Base-by-base conservation (phyloP, 805 yeast species). In the Metschnikowia orientalis region DNA sequence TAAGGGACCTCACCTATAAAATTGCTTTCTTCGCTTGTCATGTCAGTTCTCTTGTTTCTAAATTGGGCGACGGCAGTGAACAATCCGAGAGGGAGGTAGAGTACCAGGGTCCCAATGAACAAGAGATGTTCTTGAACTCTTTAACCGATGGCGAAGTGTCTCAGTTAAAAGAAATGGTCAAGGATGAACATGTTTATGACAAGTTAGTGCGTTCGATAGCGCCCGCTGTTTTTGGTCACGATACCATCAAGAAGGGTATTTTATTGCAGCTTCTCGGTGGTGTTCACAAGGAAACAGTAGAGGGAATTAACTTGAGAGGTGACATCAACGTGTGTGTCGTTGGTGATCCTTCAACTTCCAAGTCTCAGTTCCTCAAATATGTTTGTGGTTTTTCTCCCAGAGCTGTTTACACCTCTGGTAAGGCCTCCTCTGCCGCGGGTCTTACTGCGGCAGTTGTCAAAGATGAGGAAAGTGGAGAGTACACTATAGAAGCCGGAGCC, bases 401-500 rank as follows among this genome's bases (percentile, higher is more conserved):
- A 51, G 85, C 97, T 2, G 89, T 90, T 20, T 90, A 92, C 53
- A 92, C 98, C 1, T 89, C 97, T 0, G 98, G 98, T 60, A 90
- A 90, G 57, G 97, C 98, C 0, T 89, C 97, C 0, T 80, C 97
- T 3, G 98, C 98, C 4, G 98, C 98, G 6, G 98, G 98, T 70
- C 71, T 90, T 51, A 90, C 98, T 2, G 98, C 98, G 1, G 95
- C 97, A 0, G 98, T 90, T 15, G 95, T 92, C 8, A 85, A 83
- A 56, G 98, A 90, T 56, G 97, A 92, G 61, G 97, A 92, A 54
- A 84, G 92, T 50, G 95, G 96, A 23, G 98, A 90, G 54, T 87
- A 83, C 51, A 90, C 97, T 1, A 92, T 90, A 43, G 98, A 90
- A 58, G 98, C 98, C 2, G 98, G 98, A 56, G 98, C 98, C 2